Conservation (phyloP, 345 rosid species). For the Schrenkiella parvula region DNA sequence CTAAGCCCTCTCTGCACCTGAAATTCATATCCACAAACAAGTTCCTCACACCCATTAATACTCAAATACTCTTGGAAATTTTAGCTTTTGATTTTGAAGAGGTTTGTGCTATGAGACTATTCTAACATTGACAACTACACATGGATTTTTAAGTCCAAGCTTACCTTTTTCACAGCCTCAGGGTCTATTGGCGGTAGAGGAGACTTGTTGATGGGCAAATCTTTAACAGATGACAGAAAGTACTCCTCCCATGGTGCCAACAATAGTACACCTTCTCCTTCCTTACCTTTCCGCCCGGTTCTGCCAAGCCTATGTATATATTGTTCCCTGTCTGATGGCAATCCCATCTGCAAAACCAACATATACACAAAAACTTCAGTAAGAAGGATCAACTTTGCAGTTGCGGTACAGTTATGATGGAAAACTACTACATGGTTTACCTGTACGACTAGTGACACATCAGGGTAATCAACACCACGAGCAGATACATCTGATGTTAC, state of each 20-base stretch:
- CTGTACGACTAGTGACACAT: constrained; percentile 94
- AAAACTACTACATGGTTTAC: constrained; percentile 34
- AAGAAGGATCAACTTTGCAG: not conserved
- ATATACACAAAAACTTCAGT: constrained; percentile 1
- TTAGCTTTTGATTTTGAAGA: not conserved
- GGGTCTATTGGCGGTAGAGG: constrained; percentile 61
- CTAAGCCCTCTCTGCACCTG: constrained; percentile 77
- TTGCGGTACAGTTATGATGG: not conserved
- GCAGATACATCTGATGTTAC: constrained; percentile 99
- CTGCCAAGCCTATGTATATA: constrained; percentile 96
- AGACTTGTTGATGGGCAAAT: constrained; percentile 78
- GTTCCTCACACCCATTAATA: constrained; percentile 20
- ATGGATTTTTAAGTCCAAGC: not conserved
- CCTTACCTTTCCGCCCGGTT: constrained; percentile 96
- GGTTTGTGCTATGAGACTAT: not conserved
- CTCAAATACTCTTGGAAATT: not conserved
- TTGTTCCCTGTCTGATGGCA: constrained; percentile 89
- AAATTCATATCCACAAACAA: not conserved
- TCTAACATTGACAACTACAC: not conserved
- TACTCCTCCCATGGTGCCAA: constrained; percentile 94
- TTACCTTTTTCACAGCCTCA: constrained; percentile 75
- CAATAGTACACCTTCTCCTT: constrained; percentile 83
- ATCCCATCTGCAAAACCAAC: constrained; percentile 56
- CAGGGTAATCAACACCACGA: constrained; percentile 99
- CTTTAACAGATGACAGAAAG: constrained; percentile 72